Conservation (phyloP, 78 protist genomes). For the Speleostelium caveatum region DNA sequence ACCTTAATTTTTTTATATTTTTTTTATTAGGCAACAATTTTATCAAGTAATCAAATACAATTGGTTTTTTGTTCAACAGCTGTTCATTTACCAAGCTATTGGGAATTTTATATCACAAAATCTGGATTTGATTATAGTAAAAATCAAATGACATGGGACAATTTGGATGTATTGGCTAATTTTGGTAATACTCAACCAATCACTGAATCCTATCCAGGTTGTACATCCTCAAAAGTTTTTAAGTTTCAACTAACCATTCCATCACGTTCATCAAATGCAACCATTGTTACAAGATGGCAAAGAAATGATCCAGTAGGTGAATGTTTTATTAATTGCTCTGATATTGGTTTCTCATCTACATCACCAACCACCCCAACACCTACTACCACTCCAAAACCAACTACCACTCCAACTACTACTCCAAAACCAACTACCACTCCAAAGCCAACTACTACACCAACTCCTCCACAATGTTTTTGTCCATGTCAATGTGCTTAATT, state of each 20-base stretch:
- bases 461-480: too few species aligned
- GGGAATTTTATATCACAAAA: conserved; percentile 52
- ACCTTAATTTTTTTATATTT: too few species aligned
- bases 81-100: conserved; percentile 27
- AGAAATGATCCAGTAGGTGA: conserved; percentile 66
- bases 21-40: too few species aligned
- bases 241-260: conserved; percentile 6
- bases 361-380: neutral
- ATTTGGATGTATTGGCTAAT: neutral
- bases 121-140: conserved; percentile 25
- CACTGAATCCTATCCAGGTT: neutral
- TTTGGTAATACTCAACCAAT: neutral
- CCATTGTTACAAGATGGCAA: conserved; percentile 31
- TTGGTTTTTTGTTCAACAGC: conserved; percentile 63
- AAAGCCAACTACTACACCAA: neutral
- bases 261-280: conserved; percentile 3
- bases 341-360: neutral
- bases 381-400: neutral
- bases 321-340: conserved; percentile 37
- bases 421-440: neutral
- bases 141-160: conserved; percentile 16
- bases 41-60: neutral
- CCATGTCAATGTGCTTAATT: too few species aligned
- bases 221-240: conserved; percentile 1
- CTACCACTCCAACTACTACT: neutral